phyloP scores from a whole-genome alignment of 192 early-diverging fungal species.

The Umbelopsis ramanniana region DNA sequence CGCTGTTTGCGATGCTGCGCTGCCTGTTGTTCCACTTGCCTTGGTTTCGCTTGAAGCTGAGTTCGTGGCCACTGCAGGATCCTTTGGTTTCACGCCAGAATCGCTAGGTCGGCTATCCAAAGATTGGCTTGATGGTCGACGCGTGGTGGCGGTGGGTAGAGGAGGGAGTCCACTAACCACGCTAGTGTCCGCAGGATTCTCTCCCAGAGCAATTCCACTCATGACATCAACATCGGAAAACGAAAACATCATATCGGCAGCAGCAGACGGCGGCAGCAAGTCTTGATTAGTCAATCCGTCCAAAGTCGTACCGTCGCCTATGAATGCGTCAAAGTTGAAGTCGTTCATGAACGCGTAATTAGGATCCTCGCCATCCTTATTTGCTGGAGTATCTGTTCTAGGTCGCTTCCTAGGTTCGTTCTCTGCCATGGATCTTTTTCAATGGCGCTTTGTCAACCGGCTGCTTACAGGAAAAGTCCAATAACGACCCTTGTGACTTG shows the following conservation, averaged over 20 bases:
- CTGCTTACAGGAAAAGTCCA: too few species aligned
- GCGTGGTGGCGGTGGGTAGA: neutral
- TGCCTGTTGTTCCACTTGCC: neutral
- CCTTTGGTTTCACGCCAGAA: neutral
- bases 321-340: constrained; percentile 7
- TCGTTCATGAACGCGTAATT: neutral
- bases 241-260: constrained; percentile 5
- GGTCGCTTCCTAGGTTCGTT: neutral
- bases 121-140: neutral
- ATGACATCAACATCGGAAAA: constrained; percentile 15
- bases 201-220: neutral
- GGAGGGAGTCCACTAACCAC: neutral
- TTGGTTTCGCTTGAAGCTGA: neutral
- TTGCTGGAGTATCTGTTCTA: neutral
- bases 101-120: neutral
- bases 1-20: neutral
- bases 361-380: neutral
- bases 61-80: neutral
- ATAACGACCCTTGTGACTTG: neutral
- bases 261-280: neutral
- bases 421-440: neutral
- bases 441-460: neutral
- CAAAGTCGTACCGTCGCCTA: neutral
- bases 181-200: neutral
- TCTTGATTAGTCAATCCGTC: neutral